Conservation (phyloP, 75 land plant genomes). For the Pinus tabuliformis region DNA sequence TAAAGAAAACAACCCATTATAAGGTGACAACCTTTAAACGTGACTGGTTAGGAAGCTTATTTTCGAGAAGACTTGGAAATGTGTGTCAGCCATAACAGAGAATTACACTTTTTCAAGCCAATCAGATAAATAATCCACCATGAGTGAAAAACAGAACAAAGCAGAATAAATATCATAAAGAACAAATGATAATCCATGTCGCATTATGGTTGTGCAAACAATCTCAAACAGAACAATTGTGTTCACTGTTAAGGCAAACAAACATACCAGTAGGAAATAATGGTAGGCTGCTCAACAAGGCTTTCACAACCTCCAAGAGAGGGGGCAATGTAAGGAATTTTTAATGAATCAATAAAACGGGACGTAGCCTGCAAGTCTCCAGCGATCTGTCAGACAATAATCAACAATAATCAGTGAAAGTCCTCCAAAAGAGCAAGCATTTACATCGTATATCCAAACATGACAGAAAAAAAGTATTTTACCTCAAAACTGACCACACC, state of each 20-base stretch:
- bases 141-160: not conserved
- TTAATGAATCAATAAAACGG: constrained; percentile 73
- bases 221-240: not conserved
- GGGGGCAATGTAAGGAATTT: constrained; percentile 94
- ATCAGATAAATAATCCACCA: not conserved
- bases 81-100: not conserved
- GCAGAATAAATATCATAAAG: not conserved
- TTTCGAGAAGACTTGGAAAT: not conserved
- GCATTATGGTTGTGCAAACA: not conserved
- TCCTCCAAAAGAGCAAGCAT: not conserved
- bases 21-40: not conserved
- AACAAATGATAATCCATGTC: not conserved
- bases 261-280: constrained; percentile 96
- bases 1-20: not conserved
- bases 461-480: not conserved
- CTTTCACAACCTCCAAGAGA: constrained; percentile 98
- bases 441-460: not conserved
- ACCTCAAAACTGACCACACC: constrained; percentile 99
- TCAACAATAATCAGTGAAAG: not conserved
- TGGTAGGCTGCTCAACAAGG: constrained; percentile 94
- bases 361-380: constrained; percentile 73
- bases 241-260: not conserved
- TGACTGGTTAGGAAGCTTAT: not conserved
- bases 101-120: not conserved
- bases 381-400: constrained; percentile 46